Evolutionary conservation across 139 green algal species (phyloP), one percentile per base, ranked within the genome.

Genomic region (Closterium sp.): DNA sequence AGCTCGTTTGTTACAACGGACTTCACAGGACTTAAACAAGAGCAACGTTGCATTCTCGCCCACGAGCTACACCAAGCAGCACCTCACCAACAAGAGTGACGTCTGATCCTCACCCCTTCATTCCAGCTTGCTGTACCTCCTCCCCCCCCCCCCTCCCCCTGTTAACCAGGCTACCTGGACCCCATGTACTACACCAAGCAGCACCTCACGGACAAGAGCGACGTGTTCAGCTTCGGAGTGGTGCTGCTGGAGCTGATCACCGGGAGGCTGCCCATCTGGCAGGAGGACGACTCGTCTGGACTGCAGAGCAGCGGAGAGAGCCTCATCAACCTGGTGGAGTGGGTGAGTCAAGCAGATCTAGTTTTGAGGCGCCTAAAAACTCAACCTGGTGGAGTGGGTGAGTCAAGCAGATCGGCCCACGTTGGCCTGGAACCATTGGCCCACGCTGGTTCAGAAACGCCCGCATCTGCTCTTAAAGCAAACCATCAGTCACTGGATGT

Each of bases 181-280:
- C 90, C 90, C 23, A 64, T 38, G 28, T 93, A 84, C 34, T 90
- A 90, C 31, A 33, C 90, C 12, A 84, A 85, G 33, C 81, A 88
- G 69, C 81, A 76, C 34, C 90, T 93, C 1, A 88, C 90, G 19
- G 85, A 91, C 66, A 84, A 76, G 35, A 93, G 90, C 85, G 85
- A 93, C 36, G 84, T 93, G 25, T 88, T 84, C 85, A 66, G 33
- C 38, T 93, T 93, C 85, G 90, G 90, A 30, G 36, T 93, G 0
- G 90, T 93, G 69, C n/a, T 93, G 84, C 38, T 93, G 69, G 84
- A 88, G 34, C 90, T 93, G 9, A 21, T 93, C 36, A 90, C 90
- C 10, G 90, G 90, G 21, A 19, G 90, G 21, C 84, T 88, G 85
- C 85, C 90, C 85, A 81, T 93, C 87, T 92, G 89, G 89, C 36